Percentiles rank a stretch among this genome's conserved stretches.
Evolutionary conservation across 1,139 yeast species (phyloP).

Genomic region (Zygotorulaspora mrakii): DNA sequence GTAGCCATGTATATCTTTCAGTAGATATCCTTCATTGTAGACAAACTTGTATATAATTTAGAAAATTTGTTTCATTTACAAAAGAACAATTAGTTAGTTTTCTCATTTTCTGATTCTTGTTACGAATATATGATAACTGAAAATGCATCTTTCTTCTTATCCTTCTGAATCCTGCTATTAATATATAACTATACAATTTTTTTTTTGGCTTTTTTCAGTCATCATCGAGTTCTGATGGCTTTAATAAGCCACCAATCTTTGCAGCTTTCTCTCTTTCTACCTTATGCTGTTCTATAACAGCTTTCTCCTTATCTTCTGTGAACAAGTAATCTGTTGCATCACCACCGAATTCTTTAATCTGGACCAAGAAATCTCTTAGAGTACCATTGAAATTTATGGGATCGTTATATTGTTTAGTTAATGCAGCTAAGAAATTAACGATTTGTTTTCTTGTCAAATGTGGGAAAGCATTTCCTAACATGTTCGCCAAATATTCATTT

Average conservation of each 20-base stretch:
- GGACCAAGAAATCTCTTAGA: constrained; percentile 92
- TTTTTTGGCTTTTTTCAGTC: constrained; percentile 21
- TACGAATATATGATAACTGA: too few species aligned
- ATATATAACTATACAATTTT: constrained; percentile 3
- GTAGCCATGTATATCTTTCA: too few species aligned
- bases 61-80: background rate
- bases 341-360: constrained; percentile 93
- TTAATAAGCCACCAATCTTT: constrained; percentile 87
- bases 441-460: constrained; percentile 84
- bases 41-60: constrained; percentile 1
- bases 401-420: constrained; percentile 70
- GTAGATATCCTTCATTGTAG: background rate
- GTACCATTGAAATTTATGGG: constrained; percentile 75
- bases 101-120: too few species aligned
- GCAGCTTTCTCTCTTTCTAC: constrained; percentile 77
- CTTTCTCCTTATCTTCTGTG: constrained; percentile 89
- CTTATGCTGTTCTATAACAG: constrained; percentile 62
- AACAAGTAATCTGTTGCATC: constrained; percentile 86
- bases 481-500: constrained; percentile 76
- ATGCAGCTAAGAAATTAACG: constrained; percentile 71
- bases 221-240: constrained; percentile 95
- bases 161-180: constrained; percentile 1
- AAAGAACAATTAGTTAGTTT: too few species aligned
- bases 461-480: constrained; percentile 83
- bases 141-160: background rate